Evolutionary conservation across 2,329 filamentous ascomycete species (phyloP).

Genomic region (Aspergillus caelatus): DNA sequence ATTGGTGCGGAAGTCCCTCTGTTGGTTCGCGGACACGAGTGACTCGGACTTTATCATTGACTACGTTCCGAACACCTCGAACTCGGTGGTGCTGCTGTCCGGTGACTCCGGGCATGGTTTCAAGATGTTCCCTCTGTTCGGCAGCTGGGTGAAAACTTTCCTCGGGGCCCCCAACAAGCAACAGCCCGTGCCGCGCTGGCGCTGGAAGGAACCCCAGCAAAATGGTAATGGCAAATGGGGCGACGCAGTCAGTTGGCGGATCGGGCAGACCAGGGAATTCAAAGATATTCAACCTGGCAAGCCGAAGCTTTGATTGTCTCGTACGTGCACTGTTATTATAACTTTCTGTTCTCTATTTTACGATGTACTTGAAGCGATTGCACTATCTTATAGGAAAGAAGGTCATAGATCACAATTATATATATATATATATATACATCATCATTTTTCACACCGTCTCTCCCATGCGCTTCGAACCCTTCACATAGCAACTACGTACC

Average conservation of each 20-base stretch:
- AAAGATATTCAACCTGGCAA: constrained; percentile 22
- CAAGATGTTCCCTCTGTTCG: constrained; percentile 65
- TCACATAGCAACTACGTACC: not conserved
- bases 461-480: not conserved
- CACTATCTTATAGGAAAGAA: not conserved
- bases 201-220: constrained; percentile 51
- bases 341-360: not conserved
- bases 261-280: constrained; percentile 41
- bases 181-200: constrained; percentile 54
- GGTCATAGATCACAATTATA: not conserved
- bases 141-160: constrained; percentile 56
- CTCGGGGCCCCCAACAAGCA: constrained; percentile 41
- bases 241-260: constrained; percentile 53
- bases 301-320: constrained; percentile 23
- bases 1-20: constrained; percentile 60
- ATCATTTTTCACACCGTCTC: not conserved
- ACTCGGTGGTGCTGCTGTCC: constrained; percentile 54
- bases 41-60: constrained; percentile 66
- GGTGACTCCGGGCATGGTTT: constrained; percentile 66
- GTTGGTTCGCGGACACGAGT: constrained; percentile 65
- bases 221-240: constrained; percentile 37
- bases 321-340: not conserved
- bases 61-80: constrained; percentile 54
- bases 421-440: not conserved
- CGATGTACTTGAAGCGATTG: not conserved